Conservation (phyloP, 1,284 basidiomycete genomes). For the Ustilago esculenta region DNA sequence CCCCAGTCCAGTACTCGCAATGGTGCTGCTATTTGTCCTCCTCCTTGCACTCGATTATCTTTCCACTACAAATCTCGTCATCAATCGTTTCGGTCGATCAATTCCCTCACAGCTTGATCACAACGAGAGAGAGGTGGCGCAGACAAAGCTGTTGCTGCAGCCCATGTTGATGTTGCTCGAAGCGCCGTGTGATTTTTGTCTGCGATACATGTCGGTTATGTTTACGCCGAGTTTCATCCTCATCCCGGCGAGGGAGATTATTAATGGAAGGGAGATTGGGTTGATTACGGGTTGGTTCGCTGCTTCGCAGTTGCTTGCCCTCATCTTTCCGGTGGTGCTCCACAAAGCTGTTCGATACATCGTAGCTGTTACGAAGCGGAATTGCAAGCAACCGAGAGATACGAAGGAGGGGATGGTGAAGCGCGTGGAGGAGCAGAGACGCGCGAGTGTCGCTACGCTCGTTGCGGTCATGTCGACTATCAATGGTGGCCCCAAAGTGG, state of each 20-base stretch:
- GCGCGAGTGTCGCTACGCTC: constrained; percentile 18
- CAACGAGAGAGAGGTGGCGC: background rate
- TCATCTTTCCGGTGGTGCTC: constrained; percentile 50
- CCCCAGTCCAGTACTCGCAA: constrained; percentile 52
- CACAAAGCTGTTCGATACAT: constrained; percentile 10
- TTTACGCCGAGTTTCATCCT: constrained; percentile 59
- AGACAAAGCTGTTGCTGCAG: constrained; percentile 9
- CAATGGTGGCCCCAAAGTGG: too few species aligned
- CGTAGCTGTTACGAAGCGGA: background rate
- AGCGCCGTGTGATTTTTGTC: constrained; percentile 58
- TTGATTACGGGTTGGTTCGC: constrained; percentile 56
- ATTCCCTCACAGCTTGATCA: too few species aligned
- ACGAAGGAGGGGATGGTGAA: background rate
- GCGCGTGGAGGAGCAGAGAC: constrained; percentile 9
- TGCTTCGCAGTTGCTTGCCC: constrained; percentile 43
- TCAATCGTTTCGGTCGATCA: background rate
- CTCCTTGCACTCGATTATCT: constrained; percentile 50
- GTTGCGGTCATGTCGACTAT: constrained; percentile 22
- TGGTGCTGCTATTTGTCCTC: constrained; percentile 42
- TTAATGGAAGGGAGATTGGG: constrained; percentile 53
- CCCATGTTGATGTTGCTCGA: constrained; percentile 34
- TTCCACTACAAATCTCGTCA: constrained; percentile 7
- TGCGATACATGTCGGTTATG: constrained; percentile 61
- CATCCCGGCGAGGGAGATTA: constrained; percentile 57
- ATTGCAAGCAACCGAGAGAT: background rate